These are phyloP conservation scores for Talaromyces sp. DNA, from an alignment of 2,329 filamentous ascomycete species.

Conservation along the genomic window DNA sequence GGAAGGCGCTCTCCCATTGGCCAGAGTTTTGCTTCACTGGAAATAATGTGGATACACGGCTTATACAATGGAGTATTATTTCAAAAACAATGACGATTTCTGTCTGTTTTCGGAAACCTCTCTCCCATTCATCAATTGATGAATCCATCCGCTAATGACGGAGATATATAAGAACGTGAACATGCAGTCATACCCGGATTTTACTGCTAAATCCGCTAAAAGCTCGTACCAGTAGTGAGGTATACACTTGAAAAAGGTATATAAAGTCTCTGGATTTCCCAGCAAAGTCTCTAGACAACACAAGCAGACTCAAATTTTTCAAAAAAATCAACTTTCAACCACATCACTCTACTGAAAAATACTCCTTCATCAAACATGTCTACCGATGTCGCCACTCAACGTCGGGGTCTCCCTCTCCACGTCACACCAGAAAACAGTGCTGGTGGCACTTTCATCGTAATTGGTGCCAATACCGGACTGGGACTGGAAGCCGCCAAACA, in stretches of 20 bases:
- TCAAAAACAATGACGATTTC: not conserved
- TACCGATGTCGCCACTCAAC: not conserved
- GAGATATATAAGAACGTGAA: not conserved
- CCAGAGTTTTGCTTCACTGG: not conserved
- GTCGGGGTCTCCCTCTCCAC: conserved; percentile 5
- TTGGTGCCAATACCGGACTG: conserved; percentile 47
- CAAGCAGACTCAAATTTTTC: not conserved
- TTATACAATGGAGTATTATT: not conserved
- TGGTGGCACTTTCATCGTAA: conserved; percentile 41
- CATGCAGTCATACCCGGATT: not conserved
- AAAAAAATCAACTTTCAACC: not conserved
- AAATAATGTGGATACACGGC: not conserved
- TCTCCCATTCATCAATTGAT: not conserved
- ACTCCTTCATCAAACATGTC: not conserved
- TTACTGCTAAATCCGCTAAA: not conserved
- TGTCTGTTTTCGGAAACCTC: not conserved
- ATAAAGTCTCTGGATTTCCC: not conserved
- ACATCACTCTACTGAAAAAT: not conserved
- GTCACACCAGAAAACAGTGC: conserved; percentile 22
- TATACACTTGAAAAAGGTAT: not conserved
- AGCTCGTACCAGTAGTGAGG: not conserved
- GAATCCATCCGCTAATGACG: not conserved
- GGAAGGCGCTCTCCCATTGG: not conserved
- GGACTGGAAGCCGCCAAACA: conserved; percentile 43
- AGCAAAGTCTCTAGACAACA: not conserved